Evolutionary conservation across 805 yeast species (phyloP), one percentile per base, ranked within the genome.

Genomic region (Candida schatavii): DNA sequence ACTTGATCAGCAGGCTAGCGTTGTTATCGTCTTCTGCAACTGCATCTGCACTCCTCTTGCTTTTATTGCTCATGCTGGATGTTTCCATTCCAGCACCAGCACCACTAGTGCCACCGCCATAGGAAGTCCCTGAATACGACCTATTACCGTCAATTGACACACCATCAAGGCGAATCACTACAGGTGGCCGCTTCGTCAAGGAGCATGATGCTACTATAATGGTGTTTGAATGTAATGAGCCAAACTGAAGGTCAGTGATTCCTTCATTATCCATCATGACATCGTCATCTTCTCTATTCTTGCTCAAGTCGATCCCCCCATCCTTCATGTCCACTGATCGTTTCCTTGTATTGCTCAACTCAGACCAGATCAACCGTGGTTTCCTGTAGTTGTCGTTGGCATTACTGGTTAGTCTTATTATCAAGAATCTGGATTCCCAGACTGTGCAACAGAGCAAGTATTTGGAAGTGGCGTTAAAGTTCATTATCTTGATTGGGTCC

Each of bases 241-340:
- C 73, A 57, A 89, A 85, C 42, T 77, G 75, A 5, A 87, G 64
- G 47, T 82, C 86, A 0, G 98, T 91, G 29, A 91, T 87, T 2
- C 97, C 97, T 57, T 90, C 97, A 43, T 87, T 80, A 46, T 87
- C 95, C 49, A 85, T 64, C 70, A 65, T 64, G 33, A 60, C 46
- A 22, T 58, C 54, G 23, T 54, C 55, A 3, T 51, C 53, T 23
- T 46, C 55, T 3, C 38, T 41, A n/a, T 35, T 37, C 4, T 37
- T 22, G 6, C 13, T 28, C 25, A 29, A n/a, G 19, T 38, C 41
- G 4, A 28, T 15, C n/a, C n/a, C 25, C 17, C 32, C 22, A 6
- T 38, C 41, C 22, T 29, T 38, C 41, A 30, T 78, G 42, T 81
- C 86, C 4, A 81, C 59, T 4, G 80, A 70, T 35, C 90, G 62